Evolutionary conservation across 768 basidiomycete genomes (phyloP).

Genomic region (Naganishia friedmannii): DNA sequence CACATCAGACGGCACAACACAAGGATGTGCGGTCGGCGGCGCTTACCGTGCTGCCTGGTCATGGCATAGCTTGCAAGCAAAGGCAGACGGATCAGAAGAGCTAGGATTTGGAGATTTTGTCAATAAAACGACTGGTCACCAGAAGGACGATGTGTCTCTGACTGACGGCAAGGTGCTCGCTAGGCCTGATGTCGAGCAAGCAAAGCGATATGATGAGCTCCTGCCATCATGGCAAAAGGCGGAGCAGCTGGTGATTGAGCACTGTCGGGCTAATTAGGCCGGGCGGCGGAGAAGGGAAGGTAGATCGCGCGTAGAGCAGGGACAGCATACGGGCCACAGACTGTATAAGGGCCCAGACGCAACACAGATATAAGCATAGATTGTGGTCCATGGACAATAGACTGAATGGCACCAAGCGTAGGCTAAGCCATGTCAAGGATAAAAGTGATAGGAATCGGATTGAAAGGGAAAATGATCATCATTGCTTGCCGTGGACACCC

Average conservation of each 20-base stretch:
- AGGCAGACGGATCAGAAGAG: background rate
- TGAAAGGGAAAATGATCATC: no score
- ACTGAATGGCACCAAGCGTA: no score
- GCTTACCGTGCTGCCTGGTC: constrained; percentile 28
- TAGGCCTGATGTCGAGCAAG: constrained; percentile 24
- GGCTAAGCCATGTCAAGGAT: no score
- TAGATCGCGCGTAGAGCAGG: background rate
- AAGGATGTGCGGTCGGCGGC: constrained; percentile 31
- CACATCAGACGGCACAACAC: constrained; percentile 19
- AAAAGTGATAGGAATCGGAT: no score
- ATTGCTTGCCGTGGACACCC: no score
- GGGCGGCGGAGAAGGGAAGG: background rate
- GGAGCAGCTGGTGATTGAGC: constrained; percentile 26
- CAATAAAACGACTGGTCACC: background rate
- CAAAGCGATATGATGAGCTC: constrained; percentile 26
- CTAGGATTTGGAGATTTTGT: constrained; percentile 26
- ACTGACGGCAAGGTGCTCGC: constrained; percentile 24
- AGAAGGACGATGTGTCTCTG: background rate
- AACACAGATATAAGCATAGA: no score
- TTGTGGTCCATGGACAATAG: no score
- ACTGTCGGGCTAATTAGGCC: constrained; percentile 11
- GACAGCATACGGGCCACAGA: background rate
- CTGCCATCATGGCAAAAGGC: constrained; percentile 26
- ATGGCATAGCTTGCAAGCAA: constrained; percentile 15
- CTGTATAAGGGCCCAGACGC: background rate